Evolutionary conservation across 345 rosid species (phyloP).

Genomic region (Firmiana major): DNA sequence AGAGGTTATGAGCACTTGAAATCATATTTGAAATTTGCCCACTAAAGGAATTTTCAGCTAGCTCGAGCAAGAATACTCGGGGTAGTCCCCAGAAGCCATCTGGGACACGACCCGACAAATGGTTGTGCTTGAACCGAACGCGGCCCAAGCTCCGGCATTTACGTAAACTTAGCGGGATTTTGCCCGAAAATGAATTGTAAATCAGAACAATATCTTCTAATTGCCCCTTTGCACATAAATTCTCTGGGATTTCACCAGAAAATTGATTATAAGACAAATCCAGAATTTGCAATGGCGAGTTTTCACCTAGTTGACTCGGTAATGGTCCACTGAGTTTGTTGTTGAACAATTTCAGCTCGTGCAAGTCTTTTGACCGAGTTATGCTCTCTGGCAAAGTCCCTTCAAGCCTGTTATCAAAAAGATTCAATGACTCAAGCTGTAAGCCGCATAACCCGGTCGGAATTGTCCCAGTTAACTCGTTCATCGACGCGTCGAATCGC

Average conservation of each 20-base stretch:
- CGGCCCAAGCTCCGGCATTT: constrained; percentile 63
- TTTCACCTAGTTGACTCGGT: constrained; percentile 62
- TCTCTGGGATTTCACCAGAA: constrained; percentile 59
- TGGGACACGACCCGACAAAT: constrained; percentile 57
- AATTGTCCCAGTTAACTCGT: constrained; percentile 55
- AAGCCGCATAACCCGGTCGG: constrained; percentile 57
- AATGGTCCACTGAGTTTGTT: constrained; percentile 60
- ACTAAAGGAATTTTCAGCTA: constrained; percentile 50
- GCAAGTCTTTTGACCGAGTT: constrained; percentile 45
- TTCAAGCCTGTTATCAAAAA: constrained; percentile 60
- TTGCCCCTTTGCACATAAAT: constrained; percentile 48
- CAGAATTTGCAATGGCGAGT: constrained; percentile 45
- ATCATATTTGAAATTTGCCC: constrained; percentile 46
- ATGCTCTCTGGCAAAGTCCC: constrained; percentile 69
- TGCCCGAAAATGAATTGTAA: constrained; percentile 62
- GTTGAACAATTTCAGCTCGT: constrained; percentile 66
- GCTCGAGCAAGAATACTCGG: constrained; percentile 55
- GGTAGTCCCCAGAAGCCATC: constrained; percentile 75
- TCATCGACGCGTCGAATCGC: constrained; percentile 64
- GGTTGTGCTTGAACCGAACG: constrained; percentile 56
- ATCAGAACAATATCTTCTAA: constrained; percentile 60
- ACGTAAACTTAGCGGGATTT: constrained; percentile 52
- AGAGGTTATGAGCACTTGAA: constrained; percentile 60
- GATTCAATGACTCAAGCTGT: constrained; percentile 57
- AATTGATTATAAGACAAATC: constrained; percentile 68